phyloP scores from a whole-genome alignment of 805 yeast genomes.

The Kodamaea restingae region DNA sequence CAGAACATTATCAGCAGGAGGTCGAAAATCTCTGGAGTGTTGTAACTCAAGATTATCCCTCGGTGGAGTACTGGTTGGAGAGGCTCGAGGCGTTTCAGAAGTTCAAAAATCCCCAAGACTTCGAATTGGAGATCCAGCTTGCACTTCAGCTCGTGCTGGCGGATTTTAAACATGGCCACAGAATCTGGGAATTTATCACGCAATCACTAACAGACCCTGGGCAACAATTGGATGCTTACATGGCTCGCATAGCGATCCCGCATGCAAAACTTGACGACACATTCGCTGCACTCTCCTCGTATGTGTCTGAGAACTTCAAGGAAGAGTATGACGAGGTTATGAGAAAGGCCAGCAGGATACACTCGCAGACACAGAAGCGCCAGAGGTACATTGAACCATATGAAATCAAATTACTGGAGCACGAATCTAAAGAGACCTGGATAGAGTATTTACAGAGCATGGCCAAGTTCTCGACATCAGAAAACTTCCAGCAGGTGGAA shows the following conservation, averaged over 20 bases:
- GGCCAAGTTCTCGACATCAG: constrained; percentile 9
- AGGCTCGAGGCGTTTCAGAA: neutral
- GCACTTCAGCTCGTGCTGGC: constrained; percentile 7
- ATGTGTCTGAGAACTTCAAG: constrained; percentile 29
- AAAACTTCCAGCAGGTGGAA: constrained; percentile 30
- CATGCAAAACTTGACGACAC: constrained; percentile 40
- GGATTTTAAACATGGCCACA: constrained; percentile 22
- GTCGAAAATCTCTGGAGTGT: neutral
- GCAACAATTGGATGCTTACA: constrained; percentile 13
- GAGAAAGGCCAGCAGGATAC: constrained; percentile 31
- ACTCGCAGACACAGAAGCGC: constrained; percentile 24
- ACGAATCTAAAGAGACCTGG: constrained; percentile 22
- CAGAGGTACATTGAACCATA: constrained; percentile 31
- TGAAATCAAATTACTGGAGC: constrained; percentile 25
- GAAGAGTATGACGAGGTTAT: constrained; percentile 33
- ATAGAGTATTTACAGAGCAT: constrained; percentile 29
- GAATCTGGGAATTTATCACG: constrained; percentile 18
- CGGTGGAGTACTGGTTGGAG: constrained; percentile 4
- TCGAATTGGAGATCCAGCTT: neutral
- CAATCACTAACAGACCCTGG: constrained; percentile 1
- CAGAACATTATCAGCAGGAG: neutral
- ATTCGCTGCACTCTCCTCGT: constrained; percentile 35
- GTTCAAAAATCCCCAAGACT: neutral
- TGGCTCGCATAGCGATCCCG: constrained; percentile 35
- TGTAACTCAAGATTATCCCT: constrained; percentile 2